These are phyloP conservation scores for Cytidiella melzeri DNA, from an alignment of 768 basidiomycete genomes.

Conservation along the genomic window DNA sequence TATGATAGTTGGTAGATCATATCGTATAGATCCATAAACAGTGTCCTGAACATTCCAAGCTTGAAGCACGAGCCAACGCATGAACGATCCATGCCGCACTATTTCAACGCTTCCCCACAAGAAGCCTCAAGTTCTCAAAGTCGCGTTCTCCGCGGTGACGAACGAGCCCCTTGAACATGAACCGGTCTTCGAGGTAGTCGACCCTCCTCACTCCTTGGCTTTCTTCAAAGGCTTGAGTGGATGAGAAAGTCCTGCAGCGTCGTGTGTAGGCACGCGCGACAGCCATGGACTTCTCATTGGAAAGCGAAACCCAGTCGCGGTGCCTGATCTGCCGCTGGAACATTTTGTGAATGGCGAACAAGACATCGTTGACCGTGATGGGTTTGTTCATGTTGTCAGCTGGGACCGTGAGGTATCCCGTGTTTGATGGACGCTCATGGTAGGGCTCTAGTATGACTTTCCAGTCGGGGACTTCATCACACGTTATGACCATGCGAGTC, in stretches of 20 bases:
- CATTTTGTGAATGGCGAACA: conserved; percentile 40
- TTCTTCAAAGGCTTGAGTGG: conserved; percentile 26
- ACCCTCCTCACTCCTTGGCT: conserved; percentile 32
- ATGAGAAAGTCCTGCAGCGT: conserved; percentile 25
- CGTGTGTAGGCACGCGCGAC: conserved; percentile 32
- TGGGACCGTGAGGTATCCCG: conserved; percentile 16
- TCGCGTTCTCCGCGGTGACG: conserved; percentile 18
- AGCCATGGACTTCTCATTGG: conserved; percentile 20
- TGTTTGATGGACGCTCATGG: conserved; percentile 12
- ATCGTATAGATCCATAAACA: no score
- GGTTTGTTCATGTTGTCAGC: conserved; percentile 26
- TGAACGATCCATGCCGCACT: no score
- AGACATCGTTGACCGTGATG: conserved; percentile 55
- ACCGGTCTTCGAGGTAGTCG: conserved; percentile 30
- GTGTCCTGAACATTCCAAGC: no score
- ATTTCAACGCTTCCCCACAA: conserved; percentile 8
- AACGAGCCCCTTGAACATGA: conserved; percentile 31
- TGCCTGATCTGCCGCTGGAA: conserved; percentile 34
- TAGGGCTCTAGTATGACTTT: conserved; percentile 43
- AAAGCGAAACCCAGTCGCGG: conserved; percentile 26
- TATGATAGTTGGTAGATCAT: no score
- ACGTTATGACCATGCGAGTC: conserved; percentile 48
- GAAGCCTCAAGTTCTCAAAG: conserved; percentile 15
- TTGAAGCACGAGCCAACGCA: no score
- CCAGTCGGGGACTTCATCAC: conserved; percentile 55